phyloP scores from a whole-genome alignment of 2,329 filamentous ascomycete genomes.

The Juglanconis juglandina region DNA sequence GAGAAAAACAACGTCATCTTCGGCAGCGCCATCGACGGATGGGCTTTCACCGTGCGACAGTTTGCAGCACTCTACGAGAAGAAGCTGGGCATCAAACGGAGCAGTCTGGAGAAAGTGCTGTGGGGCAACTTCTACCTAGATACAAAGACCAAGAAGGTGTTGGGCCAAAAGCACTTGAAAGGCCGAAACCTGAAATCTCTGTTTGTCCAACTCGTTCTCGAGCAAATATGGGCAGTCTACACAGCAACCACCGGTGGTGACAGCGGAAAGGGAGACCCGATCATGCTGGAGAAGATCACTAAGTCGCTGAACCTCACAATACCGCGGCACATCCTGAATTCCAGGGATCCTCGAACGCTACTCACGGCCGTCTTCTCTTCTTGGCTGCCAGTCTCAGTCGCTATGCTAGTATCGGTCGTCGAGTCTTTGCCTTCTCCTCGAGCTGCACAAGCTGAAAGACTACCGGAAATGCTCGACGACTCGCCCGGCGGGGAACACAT shows the following conservation, averaged over 20 bases:
- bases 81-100: slow-evolving; percentile 91
- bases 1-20: slow-evolving; percentile 99
- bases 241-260: slow-evolving; percentile 81
- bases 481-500: slow-evolving; percentile 76
- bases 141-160: slow-evolving; percentile 91
- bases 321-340: slow-evolving; percentile 77
- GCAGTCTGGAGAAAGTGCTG: slow-evolving; percentile 83
- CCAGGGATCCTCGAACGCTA: slow-evolving; percentile 77
- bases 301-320: slow-evolving; percentile 84
- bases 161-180: slow-evolving; percentile 88
- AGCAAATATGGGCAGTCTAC: slow-evolving; percentile 95
- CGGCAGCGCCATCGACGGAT: slow-evolving; percentile 95
- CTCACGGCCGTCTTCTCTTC: slow-evolving; percentile 82
- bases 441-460: slow-evolving; percentile 71
- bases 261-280: slow-evolving; percentile 77
- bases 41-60: slow-evolving; percentile 95
- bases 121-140: slow-evolving; percentile 98
- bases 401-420: slow-evolving; percentile 86
- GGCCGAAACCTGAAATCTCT: slow-evolving; percentile 89
- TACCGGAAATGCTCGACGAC: slow-evolving; percentile 73
- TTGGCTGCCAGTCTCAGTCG: slow-evolving; percentile 91
- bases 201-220: slow-evolving; percentile 94
- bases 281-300: slow-evolving; percentile 86
- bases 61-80: slow-evolving; percentile 93
- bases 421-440: slow-evolving; percentile 87